Base-by-base conservation (phyloP, 1,139 yeast genomes). In the Saccharomyces pastorianus region DNA sequence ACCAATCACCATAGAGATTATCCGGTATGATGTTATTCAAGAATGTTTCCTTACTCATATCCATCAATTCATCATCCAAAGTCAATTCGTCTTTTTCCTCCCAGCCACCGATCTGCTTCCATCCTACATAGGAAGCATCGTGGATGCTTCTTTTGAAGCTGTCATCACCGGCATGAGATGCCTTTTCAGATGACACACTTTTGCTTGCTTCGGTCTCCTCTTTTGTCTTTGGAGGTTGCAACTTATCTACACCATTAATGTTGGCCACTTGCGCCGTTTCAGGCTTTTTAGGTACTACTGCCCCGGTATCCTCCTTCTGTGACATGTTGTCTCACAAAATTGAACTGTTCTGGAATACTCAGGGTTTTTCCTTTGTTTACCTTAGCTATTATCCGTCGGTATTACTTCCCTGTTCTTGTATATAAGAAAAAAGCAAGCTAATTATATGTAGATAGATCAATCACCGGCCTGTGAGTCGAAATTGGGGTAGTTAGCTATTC, bases 101-200 rank as follows among this genome's bases (percentile, higher is more conserved):
- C 84, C 88, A 90, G 14, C 90, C 88, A 23, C 95, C 93, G 49
- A 88, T 90, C 71, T 90, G 96, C 67, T 84, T 87, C 98, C 98
- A 90, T n/a, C 98, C 98, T 53, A 89, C 77, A 64, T 78, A 84
- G 0, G 89, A 79, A 1, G 91, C 87, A 41, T 80, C 82, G 6
- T 46, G 6, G 76, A 80, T 0, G 85, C 70, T 46, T 73, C 69
- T 66, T 90, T 75, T 48, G 51, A 51, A n/a, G 56, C 56, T 25
- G 52, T 56, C 53, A 53, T 52, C 27, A 49, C 55, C 58, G 47
- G 80, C 77, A 0, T 75, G 29, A 3, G 34, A 4, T 13, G 38
- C 38, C 25, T 47, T 29, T 5, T 28, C 17, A 5, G 29, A n/a
- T 31, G 49, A 28, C 11, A 47, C 38, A 4, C 27, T 47, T 4